Percentiles rank a stretch among this genome's conserved stretches.
Conservation (phyloP, 257 asterid genomes). For the Echium plantagineum region DNA sequence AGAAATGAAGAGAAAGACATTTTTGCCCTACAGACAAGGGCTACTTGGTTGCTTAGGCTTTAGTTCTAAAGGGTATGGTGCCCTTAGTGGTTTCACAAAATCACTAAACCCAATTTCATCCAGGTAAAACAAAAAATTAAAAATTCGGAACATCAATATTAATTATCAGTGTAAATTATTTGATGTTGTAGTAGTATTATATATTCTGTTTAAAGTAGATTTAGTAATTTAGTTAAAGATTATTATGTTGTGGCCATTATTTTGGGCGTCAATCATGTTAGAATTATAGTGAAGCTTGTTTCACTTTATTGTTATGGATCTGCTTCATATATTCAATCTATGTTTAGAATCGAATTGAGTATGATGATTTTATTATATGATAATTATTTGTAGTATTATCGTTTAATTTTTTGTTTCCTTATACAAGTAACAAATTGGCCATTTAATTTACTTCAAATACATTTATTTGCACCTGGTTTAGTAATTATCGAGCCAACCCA, state of each 20-base stretch:
- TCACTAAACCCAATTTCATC: slow-evolving; percentile 82
- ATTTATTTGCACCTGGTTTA: too few species aligned
- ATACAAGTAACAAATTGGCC: too few species aligned
- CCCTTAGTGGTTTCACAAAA: slow-evolving; percentile 70
- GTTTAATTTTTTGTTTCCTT: too few species aligned
- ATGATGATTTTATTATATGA: background rate
- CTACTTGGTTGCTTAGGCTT: slow-evolving; percentile 85
- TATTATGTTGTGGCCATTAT: background rate
- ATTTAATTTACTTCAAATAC: too few species aligned
- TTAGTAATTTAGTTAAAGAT: background rate
- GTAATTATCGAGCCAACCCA: too few species aligned
- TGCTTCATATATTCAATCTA: background rate
- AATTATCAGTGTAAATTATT: background rate
- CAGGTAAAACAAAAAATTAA: slow-evolving; percentile 26
- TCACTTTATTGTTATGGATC: background rate
- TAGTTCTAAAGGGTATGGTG: slow-evolving; percentile 85
- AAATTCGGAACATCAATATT: too few species aligned
- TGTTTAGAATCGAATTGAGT: background rate
- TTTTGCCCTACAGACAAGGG: slow-evolving; percentile 82
- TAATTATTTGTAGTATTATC: background rate
- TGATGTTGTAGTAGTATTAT: too few species aligned
- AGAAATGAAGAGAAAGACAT: slow-evolving; percentile 95
- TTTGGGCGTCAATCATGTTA: background rate
- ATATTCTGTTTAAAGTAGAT: background rate
- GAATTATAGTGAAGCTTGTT: background rate